Percentiles rank a stretch among this genome's conserved stretches.
phyloP scores from a whole-genome alignment of 2,329 filamentous ascomycete species.

The Trichophyton rubrum region DNA sequence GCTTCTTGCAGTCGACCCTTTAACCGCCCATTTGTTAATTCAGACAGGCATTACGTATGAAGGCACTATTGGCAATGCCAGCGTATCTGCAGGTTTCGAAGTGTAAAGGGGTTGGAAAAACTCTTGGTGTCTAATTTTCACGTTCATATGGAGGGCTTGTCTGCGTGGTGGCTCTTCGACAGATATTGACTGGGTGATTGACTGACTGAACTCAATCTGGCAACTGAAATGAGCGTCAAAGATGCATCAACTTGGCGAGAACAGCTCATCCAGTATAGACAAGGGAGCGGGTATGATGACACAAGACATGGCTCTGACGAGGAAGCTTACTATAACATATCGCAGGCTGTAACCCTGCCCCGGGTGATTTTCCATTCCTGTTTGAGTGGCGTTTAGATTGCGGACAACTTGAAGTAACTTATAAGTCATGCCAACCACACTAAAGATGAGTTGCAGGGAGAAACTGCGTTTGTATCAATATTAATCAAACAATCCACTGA shows the following conservation, averaged over 20 bases:
- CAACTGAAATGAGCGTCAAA: not conserved
- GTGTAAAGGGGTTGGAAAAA: not conserved
- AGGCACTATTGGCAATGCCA: not conserved
- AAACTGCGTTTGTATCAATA: not conserved
- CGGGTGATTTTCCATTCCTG: not conserved
- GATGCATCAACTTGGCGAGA: not conserved
- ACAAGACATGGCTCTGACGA: not conserved
- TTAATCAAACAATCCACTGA: not conserved
- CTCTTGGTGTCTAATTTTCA: too few relatives aligned
- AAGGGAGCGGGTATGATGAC: not conserved
- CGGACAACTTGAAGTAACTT: not conserved
- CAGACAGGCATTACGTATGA: not conserved
- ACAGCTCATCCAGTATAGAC: not conserved
- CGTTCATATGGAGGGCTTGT: not conserved
- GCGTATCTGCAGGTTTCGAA: not conserved
- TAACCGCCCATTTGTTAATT: not conserved
- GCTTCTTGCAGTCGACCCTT: not conserved
- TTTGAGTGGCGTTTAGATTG: slow-evolving; percentile 1
- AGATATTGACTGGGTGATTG: not conserved
- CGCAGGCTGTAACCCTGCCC: not conserved
- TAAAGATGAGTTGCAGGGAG: not conserved
- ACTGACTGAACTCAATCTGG: not conserved
- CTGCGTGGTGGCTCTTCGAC: not conserved
- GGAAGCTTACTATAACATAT: not conserved
- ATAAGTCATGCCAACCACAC: not conserved